Base-by-base conservation (phyloP, 441 rosid genomes). In the Croton laevigatus region DNA sequence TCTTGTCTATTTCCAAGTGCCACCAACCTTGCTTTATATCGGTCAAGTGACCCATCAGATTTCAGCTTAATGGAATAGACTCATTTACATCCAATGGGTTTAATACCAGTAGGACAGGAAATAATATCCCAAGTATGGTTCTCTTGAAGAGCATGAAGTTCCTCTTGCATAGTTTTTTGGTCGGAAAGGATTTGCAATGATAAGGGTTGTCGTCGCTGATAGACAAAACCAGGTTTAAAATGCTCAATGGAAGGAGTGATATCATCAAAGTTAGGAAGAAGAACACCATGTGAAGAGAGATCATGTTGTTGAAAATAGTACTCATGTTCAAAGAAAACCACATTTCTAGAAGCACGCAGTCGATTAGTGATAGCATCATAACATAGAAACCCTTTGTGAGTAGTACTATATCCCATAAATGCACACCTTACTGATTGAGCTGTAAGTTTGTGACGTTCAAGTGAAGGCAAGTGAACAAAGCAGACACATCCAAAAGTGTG, bases 221-320 rank as follows among this genome's bases (percentile, higher is more conserved):
- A 46, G 16, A 10, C 51, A 13, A 46, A 46, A 11, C 51, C 17
- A 13, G n/a, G 51, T 10, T 46, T 46, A 13, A 46, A 46, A 0
- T 5, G 14, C 3, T 13, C 3, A 46, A 3, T 1, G 0, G 14
- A 0, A 4, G 0, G 0, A 8, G 14, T 3, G 0, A 46, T 1
- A 10, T 8, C 51, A 9, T 46, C 51, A 46, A 46, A 46, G 3
- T 4, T 1, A 8, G 14, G 51, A 46, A 46, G n/a, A 46, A 46
- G 11, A 10, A 1, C 0, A n/a, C n/a, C n/a, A n/a, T n/a, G 14
- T 3, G 5, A 10, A 3, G 13, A 5, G 14, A 0, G n/a, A 13
- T n/a, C 4, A 1, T 8, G 51, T 1, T 12, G 3, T 0, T 14
- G 4, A 46, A 46, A 46, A 5, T 11, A 46, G 13, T 3, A 4